Evolutionary conservation across 495 filamentous ascomycete genomes (phyloP), one percentile per base, ranked within the genome.

Genomic region (Ascobolus immersus): DNA sequence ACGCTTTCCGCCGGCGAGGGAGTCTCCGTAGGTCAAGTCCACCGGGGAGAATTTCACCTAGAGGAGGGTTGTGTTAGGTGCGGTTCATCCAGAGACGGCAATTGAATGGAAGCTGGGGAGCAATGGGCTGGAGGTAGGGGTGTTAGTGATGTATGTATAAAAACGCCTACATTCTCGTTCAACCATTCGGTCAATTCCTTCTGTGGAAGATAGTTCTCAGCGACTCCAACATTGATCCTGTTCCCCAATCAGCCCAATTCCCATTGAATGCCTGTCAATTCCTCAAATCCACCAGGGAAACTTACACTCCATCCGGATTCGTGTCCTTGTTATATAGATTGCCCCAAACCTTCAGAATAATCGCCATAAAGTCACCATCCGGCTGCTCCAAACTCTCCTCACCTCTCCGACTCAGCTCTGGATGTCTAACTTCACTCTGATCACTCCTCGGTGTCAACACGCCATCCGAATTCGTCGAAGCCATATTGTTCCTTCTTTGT

Each of bases 191-290:
- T 21, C 10, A 34, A n/a, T n/a, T 36, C 34, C 1, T 10, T 2
- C 8, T 26, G 21, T 22, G 28, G 29, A n/a, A 36, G 21, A n/a
- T 8, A 19, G 21, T 40, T 40, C 18, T 40, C 33, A 8, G 38
- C 38, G 13, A 40, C 21, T 2, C 38, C 38, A 4, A 40, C 13
- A 21, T 17, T 36, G 6, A 40, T 31, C 4, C 28, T 31, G 17
- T 31, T 4, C 4, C 28, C 28, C 14, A 31, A 14, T 4, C 14
- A 15, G 0, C 4, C 10, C 9, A 4, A 14, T 12, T 6, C 11
- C 11, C 3, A 11, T n/a, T 27, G 25, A 4, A 11, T 14, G 3
- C 14, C 3, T 7, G 5, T 27, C 3, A 4, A 2, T 27, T 4
- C 25, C 11, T 14, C 14, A 11, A 27, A 7, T 0, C 25, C 0